Percentiles rank a stretch among this genome's conserved stretches.
These are phyloP conservation scores for Sutorius eximius DNA, from an alignment of 1,284 basidiomycete genomes.

Conservation along the genomic window DNA sequence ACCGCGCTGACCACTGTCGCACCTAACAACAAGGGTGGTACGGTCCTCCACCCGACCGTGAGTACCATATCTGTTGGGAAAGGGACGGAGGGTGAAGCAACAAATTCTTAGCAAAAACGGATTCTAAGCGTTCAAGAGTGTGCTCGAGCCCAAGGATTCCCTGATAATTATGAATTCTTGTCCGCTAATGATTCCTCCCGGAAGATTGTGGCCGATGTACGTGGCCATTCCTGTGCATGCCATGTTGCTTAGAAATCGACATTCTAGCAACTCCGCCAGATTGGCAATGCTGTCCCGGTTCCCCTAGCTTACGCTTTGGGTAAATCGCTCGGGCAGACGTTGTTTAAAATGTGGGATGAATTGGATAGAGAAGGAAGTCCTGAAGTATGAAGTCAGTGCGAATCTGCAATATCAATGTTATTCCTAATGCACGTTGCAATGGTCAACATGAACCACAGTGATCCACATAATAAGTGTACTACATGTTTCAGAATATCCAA, in stretches of 20 bases:
- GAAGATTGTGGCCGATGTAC: slow-evolving; percentile 48
- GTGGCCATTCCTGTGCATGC: slow-evolving; percentile 21
- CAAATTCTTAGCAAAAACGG: slow-evolving; percentile 55
- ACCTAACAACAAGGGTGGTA: slow-evolving; percentile 52
- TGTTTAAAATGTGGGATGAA: slow-evolving; percentile 46
- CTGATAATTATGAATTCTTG: slow-evolving; percentile 60
- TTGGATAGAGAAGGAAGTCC: slow-evolving; percentile 46
- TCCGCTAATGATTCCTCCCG: slow-evolving; percentile 41
- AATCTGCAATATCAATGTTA: not conserved
- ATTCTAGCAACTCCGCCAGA: slow-evolving; percentile 64
- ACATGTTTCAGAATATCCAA: not conserved
- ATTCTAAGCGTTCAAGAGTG: slow-evolving; percentile 62
- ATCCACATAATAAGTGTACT: not conserved
- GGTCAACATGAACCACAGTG: not conserved
- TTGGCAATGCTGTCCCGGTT: slow-evolving; percentile 73
- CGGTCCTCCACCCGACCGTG: slow-evolving; percentile 61
- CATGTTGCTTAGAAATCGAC: not conserved
- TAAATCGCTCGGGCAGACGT: slow-evolving; percentile 51
- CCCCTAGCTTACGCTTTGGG: slow-evolving; percentile 64
- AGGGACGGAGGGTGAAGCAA: not conserved
- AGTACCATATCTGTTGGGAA: slow-evolving; percentile 16
- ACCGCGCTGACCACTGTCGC: slow-evolving; percentile 56
- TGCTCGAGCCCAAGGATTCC: slow-evolving; percentile 72
- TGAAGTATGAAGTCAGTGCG: slow-evolving; percentile 31
- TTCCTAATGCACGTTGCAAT: slow-evolving; percentile 3